These are phyloP conservation scores for Leishmania major DNA, from an alignment of 208 protist genomes.

Conservation along the genomic window DNA sequence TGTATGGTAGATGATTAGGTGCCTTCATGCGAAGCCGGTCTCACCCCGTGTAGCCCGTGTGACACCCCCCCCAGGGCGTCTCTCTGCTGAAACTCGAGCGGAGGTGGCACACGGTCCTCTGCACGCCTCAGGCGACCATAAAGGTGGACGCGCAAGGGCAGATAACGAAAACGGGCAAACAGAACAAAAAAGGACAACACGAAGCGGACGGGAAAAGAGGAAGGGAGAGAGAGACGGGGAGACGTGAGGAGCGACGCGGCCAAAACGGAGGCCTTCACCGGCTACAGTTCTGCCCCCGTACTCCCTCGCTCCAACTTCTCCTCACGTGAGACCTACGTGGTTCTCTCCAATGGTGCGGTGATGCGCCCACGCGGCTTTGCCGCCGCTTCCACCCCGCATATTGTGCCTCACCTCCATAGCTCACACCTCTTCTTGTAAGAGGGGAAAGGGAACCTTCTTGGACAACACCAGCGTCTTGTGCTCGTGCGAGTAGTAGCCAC, in stretches of 20 bases:
- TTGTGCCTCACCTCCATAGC: neutral
- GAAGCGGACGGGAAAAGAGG: neutral
- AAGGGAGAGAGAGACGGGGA: neutral
- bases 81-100: neutral
- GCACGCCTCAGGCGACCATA: neutral
- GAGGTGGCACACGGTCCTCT: neutral
- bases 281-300: neutral
- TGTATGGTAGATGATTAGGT: neutral
- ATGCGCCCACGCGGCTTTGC: neutral
- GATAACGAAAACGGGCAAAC: neutral
- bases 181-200: neutral
- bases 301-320: neutral
- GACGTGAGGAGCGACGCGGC: neutral
- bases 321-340: neutral
- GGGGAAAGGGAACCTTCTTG: conserved; percentile 68
- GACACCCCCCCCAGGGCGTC: too few relatives aligned
- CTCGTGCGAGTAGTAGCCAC: conserved; percentile 85
- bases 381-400: neutral
- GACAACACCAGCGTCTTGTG: conserved; percentile 83
- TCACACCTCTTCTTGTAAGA: conserved; percentile 25
- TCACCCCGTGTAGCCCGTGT: neutral
- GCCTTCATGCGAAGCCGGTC: neutral
- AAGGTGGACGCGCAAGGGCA: neutral
- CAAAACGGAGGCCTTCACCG: neutral
- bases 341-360: neutral